Evolutionary conservation across 768 basidiomycete species (phyloP).

Genomic region (Pleurotus platypus): DNA sequence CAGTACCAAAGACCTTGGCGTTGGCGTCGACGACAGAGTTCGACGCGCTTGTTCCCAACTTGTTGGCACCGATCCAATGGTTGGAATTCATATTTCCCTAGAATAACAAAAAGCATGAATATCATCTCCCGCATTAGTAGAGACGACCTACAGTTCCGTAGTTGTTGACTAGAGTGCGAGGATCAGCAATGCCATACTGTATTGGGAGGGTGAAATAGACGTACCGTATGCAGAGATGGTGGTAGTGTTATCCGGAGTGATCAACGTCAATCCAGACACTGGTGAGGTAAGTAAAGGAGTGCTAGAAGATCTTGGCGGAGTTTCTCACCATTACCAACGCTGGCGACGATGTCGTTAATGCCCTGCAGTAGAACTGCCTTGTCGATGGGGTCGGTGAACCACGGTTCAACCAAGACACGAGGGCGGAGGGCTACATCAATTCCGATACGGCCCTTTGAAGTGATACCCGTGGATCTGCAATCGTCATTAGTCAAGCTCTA

Average conservation of each 20-base stretch:
- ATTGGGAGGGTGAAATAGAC: neutral
- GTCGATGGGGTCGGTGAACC: constrained; percentile 57
- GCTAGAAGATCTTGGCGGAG: too few relatives aligned
- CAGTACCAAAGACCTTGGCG: constrained; percentile 46
- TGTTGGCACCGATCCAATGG: constrained; percentile 60
- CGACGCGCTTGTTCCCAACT: constrained; percentile 34
- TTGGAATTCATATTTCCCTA: constrained; percentile 50
- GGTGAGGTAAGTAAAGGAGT: neutral
- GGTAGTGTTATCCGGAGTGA: constrained; percentile 58
- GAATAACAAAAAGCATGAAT: too few relatives aligned
- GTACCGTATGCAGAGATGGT: constrained; percentile 47
- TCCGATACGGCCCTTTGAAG: constrained; percentile 60
- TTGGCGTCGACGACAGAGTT: constrained; percentile 53
- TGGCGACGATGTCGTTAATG: constrained; percentile 43
- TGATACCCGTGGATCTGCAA: constrained; percentile 51
- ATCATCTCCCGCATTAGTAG: too few relatives aligned
- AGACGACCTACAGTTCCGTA: constrained; percentile 25
- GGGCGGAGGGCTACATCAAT: constrained; percentile 50
- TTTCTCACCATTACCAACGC: constrained; percentile 36
- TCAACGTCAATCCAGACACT: constrained; percentile 51
- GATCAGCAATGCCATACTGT: too few relatives aligned
- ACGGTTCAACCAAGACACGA: constrained; percentile 46
- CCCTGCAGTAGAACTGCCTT: constrained; percentile 47
- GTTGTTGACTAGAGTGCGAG: constrained; percentile 27
- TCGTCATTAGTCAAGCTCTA: constrained; percentile 1